phyloP scores from a whole-genome alignment of 352 stramenopile species.

The Globisporangium polare region DNA sequence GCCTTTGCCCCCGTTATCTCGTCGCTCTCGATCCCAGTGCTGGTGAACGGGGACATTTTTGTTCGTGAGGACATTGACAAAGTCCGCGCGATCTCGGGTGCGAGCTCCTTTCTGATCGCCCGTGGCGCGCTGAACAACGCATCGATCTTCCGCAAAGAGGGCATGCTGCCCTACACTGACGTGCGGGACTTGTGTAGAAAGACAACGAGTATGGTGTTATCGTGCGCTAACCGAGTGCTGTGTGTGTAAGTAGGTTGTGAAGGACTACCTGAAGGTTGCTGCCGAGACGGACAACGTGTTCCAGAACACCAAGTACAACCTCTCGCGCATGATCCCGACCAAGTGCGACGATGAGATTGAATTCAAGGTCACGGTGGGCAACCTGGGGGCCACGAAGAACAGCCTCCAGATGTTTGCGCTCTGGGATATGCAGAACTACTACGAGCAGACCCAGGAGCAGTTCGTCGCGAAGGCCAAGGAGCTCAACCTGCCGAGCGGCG shows the following conservation, averaged over 20 bases:
- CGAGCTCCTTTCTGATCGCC: constrained; percentile 79
- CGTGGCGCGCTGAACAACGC: constrained; percentile 78
- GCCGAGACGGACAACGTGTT: constrained; percentile 86
- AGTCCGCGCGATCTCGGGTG: constrained; percentile 56
- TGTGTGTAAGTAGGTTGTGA: constrained; percentile 29
- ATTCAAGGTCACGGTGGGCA: constrained; percentile 42
- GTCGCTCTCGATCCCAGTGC: constrained; percentile 70
- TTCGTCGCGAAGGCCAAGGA: constrained; percentile 43
- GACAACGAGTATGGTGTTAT: too few species aligned
- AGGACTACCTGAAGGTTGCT: constrained; percentile 65
- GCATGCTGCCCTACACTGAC: constrained; percentile 54
- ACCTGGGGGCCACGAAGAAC: constrained; percentile 58
- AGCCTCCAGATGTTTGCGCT: constrained; percentile 72
- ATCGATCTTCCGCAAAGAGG: constrained; percentile 72
- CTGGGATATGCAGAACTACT: constrained; percentile 56
- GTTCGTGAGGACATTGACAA: constrained; percentile 61
- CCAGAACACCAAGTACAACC: constrained; percentile 91
- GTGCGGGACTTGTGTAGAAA: too few species aligned
- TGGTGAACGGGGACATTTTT: constrained; percentile 90
- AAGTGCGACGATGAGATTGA: constrained; percentile 38
- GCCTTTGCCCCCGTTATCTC: constrained; percentile 58
- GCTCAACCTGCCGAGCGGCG: constrained; percentile 23
- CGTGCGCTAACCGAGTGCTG: neutral
- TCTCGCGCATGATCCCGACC: constrained; percentile 77
- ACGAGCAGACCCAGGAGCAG: constrained; percentile 46